A percentile compares a stretch with the other conserved stretches of the same genome.
Evolutionary conservation across 805 yeast species (phyloP).

Genomic region (Saccharomyces jurei): DNA sequence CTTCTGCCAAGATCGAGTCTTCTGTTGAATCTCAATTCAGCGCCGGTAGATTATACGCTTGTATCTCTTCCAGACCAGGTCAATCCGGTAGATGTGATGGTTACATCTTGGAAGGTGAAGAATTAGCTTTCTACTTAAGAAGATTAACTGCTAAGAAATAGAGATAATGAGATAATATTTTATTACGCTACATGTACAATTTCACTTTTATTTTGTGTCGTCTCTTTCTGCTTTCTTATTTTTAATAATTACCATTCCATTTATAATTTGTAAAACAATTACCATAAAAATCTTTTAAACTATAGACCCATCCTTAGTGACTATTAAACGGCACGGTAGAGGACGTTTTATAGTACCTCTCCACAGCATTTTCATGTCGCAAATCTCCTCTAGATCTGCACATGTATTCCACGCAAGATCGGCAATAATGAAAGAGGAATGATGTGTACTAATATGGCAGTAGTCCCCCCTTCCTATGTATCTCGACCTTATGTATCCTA

Average conservation of each 20-base stretch:
- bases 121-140: constrained; percentile 98
- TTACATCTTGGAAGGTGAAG: constrained; percentile 99
- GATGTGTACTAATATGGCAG: not conserved
- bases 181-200: constrained; percentile 13
- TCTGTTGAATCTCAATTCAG: constrained; percentile 91
- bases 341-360: not conserved
- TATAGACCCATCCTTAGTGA: not conserved
- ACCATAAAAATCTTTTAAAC: not conserved
- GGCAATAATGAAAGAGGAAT: not conserved
- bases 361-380: too few species aligned
- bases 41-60: constrained; percentile 97
- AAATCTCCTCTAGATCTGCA: not conserved
- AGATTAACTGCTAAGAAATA: constrained; percentile 97
- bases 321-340: not conserved
- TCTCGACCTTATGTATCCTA: not conserved
- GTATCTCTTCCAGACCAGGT: constrained; percentile 97
- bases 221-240: not conserved
- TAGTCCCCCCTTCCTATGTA: not conserved
- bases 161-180: constrained; percentile 15
- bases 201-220: constrained; percentile 9
- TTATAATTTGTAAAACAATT: not conserved
- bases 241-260: not conserved
- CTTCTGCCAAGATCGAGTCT: constrained; percentile 70
- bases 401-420: not conserved
- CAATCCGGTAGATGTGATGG: constrained; percentile 99